Percentiles rank a stretch among this genome's conserved stretches.
Conservation (phyloP, 805 yeast genomes). For the Clavispora santaluciae region DNA sequence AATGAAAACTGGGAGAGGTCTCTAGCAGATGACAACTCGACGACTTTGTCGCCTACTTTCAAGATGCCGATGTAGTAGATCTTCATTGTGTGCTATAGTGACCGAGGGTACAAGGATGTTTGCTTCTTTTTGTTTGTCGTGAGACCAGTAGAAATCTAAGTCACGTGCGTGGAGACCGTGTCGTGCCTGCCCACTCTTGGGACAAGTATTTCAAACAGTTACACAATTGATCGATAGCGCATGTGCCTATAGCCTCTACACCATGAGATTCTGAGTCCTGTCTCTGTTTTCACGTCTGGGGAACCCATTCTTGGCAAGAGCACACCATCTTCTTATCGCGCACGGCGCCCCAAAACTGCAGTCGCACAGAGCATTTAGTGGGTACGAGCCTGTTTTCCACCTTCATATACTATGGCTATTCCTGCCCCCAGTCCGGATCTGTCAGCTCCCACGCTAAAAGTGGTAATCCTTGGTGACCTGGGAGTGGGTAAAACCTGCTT, state of each 20-base stretch:
- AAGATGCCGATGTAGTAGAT: constrained; percentile 85
- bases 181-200: too few relatives aligned
- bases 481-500: constrained; percentile 59
- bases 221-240: too few relatives aligned
- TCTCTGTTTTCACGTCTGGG: too few relatives aligned
- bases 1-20: constrained; percentile 84
- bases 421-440: neutral
- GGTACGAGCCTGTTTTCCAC: neutral
- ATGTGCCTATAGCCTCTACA: too few relatives aligned
- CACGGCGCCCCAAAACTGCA: neutral
- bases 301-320: too few relatives aligned
- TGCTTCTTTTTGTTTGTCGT: neutral
- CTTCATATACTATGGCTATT: neutral
- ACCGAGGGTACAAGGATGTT: neutral
- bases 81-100: constrained; percentile 53
- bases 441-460: constrained; percentile 34
- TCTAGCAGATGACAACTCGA: constrained; percentile 74
- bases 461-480: constrained; percentile 54
- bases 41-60: constrained; percentile 60
- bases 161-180: neutral
- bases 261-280: too few relatives aligned
- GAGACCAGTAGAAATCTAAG: neutral
- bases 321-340: neutral
- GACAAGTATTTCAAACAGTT: too few relatives aligned
- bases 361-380: neutral